Evolutionary conservation across 331 rosid species (phyloP).

Genomic region (Malus hybrid): DNA sequence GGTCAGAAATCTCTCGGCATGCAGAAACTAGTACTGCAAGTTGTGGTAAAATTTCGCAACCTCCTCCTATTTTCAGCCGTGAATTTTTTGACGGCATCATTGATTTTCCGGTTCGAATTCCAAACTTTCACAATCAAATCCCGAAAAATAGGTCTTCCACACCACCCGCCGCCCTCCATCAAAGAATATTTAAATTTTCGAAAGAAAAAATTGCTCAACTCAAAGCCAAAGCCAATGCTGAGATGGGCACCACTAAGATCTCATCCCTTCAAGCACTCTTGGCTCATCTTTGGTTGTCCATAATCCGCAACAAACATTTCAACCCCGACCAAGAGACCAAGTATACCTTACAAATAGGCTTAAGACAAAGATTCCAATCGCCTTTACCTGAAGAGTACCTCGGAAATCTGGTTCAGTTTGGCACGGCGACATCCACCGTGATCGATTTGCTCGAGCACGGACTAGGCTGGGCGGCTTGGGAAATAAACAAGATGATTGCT

Average conservation of each 20-base stretch:
- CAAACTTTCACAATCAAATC: too few species aligned
- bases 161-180: too few species aligned
- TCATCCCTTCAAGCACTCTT: slow-evolving; percentile 21
- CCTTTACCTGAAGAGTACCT: slow-evolving; percentile 4
- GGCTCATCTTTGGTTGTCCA: slow-evolving; percentile 16
- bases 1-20: neutral
- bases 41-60: neutral
- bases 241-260: neutral
- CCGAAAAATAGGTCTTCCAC: too few species aligned
- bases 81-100: neutral
- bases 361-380: neutral
- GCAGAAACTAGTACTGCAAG: too few species aligned
- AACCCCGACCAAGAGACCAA: neutral
- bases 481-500: neutral
- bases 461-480: slow-evolving; percentile 4
- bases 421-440: neutral
- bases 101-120: neutral
- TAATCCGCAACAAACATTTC: slow-evolving; percentile 1
- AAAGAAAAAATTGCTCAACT: slow-evolving; percentile 4
- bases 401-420: neutral
- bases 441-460: neutral
- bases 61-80: neutral
- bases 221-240: slow-evolving; percentile 12
- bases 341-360: neutral
- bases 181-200: slow-evolving; percentile 1